Percentiles rank a stretch among this genome's conserved stretches.
Evolutionary conservation across 306 rosid species (phyloP).

Genomic region (Pyrus bretschneideri): DNA sequence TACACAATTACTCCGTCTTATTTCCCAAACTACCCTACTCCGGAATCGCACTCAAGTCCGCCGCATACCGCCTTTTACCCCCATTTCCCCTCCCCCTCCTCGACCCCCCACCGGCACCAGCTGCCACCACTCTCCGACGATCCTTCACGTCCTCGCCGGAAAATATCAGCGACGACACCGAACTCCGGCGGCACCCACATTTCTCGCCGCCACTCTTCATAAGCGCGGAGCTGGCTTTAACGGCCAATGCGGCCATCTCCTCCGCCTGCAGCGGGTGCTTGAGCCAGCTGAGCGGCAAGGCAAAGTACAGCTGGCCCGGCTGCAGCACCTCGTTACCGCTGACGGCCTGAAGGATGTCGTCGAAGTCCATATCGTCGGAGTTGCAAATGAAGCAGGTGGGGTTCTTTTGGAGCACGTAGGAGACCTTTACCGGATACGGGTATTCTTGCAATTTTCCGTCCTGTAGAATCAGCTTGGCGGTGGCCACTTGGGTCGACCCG

Average conservation of each 20-base stretch:
- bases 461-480: slow-evolving; percentile 61
- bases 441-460: slow-evolving; percentile 69
- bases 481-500: slow-evolving; percentile 46
- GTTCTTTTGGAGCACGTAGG: slow-evolving; percentile 51
- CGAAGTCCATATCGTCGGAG: slow-evolving; percentile 91
- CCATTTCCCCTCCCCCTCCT: slow-evolving; percentile 28
- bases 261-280: slow-evolving; percentile 49
- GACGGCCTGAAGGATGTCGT: slow-evolving; percentile 57
- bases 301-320: slow-evolving; percentile 82
- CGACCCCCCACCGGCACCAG: neutral
- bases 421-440: slow-evolving; percentile 60
- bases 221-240: slow-evolving; percentile 77
- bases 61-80: slow-evolving; percentile 24
- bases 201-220: slow-evolving; percentile 41
- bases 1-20: neutral
- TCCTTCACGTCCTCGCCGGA: slow-evolving; percentile 28
- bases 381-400: slow-evolving; percentile 72
- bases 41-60: slow-evolving; percentile 57
- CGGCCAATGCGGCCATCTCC: slow-evolving; percentile 98
- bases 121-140: slow-evolving; percentile 14
- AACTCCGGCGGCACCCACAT: slow-evolving; percentile 37
- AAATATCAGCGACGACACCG: slow-evolving; percentile 25
- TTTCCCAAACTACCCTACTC: slow-evolving; percentile 54
- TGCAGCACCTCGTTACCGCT: slow-evolving; percentile 58
- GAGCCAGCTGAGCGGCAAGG: slow-evolving; percentile 59